Conservation (phyloP, 352 stramenopile species). For the Phytophthora sp. region DNA sequence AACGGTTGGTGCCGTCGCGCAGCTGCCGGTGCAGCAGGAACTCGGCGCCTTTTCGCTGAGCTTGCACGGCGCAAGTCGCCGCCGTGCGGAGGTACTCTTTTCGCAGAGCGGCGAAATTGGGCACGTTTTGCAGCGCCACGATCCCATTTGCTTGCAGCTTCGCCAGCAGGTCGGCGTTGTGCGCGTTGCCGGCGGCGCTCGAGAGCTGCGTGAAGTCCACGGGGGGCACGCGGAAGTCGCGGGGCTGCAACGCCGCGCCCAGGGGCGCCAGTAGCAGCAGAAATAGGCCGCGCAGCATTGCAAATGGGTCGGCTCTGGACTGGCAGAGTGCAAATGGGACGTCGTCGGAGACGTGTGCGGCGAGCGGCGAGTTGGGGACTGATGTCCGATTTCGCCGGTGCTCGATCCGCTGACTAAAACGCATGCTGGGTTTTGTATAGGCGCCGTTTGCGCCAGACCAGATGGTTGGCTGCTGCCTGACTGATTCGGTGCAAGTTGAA, state of each 20-base stretch:
- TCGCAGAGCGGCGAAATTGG: constrained; percentile 53
- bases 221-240: constrained; percentile 55
- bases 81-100: constrained; percentile 63
- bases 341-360: constrained; percentile 20
- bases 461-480: constrained; percentile 8
- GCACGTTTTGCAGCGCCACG: constrained; percentile 78
- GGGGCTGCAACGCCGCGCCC: constrained; percentile 27
- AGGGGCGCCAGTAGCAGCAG: constrained; percentile 23
- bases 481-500: constrained; percentile 27
- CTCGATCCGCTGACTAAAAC: constrained; percentile 4
- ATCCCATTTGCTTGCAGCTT: constrained; percentile 76
- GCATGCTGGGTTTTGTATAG: constrained; percentile 29
- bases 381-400: neutral
- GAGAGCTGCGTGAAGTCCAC: constrained; percentile 65
- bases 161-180: constrained; percentile 47
- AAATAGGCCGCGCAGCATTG: constrained; percentile 28
- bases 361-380: constrained; percentile 26
- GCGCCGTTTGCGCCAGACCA: constrained; percentile 2
- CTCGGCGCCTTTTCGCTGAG: constrained; percentile 51
- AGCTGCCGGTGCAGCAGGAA: constrained; percentile 75
- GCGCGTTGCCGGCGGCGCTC: constrained; percentile 25
- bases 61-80: constrained; percentile 59
- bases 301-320: neutral
- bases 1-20: constrained; percentile 72
- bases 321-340: no score